A percentile compares a stretch with the other conserved stretches of the same genome.
These are phyloP conservation scores for Hysterangium stoloniferum DNA, from an alignment of 768 basidiomycete species.

Conservation along the genomic window DNA sequence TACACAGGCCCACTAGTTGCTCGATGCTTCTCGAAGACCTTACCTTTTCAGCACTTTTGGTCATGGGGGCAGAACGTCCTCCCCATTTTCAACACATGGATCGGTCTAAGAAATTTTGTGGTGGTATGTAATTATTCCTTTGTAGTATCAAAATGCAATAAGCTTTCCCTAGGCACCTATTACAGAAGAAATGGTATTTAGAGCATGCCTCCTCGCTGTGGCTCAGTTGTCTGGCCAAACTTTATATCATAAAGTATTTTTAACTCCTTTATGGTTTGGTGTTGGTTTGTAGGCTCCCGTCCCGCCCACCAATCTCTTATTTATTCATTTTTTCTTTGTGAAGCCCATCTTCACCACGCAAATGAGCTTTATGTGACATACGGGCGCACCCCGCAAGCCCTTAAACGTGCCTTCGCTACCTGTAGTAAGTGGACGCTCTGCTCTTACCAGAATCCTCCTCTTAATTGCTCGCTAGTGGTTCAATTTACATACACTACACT, in stretches of 20 bases:
- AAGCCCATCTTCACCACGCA: slow-evolving; percentile 90
- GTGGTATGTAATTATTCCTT: slow-evolving; percentile 24
- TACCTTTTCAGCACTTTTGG: slow-evolving; percentile 53
- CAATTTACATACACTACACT: slow-evolving; percentile 88
- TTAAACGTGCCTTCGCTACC: slow-evolving; percentile 49
- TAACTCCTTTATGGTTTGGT: slow-evolving; percentile 83
- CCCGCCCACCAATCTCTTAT: not conserved
- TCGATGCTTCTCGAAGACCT: slow-evolving; percentile 32
- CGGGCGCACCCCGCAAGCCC: slow-evolving; percentile 60
- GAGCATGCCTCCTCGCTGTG: slow-evolving; percentile 72
- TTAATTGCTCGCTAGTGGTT: slow-evolving; percentile 47
- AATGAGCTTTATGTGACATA: slow-evolving; percentile 75
- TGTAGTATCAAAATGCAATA: not conserved
- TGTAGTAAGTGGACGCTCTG: slow-evolving; percentile 35
- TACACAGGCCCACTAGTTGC: slow-evolving; percentile 75
- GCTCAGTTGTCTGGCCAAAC: slow-evolving; percentile 61
- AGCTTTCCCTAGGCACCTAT: slow-evolving; percentile 59
- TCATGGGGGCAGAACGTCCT: slow-evolving; percentile 32
- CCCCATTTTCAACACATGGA: slow-evolving; percentile 38
- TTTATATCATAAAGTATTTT: slow-evolving; percentile 56
- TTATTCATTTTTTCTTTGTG: too few relatives aligned
- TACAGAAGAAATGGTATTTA: slow-evolving; percentile 89
- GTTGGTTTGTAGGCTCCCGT: slow-evolving; percentile 55
- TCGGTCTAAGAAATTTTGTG: slow-evolving; percentile 66
- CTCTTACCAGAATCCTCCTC: too few relatives aligned